Evolutionary conservation across 2,329 filamentous ascomycete genomes (phyloP), one percentile per base, ranked within the genome.

Genomic region (Colletotrichum scovillei): DNA sequence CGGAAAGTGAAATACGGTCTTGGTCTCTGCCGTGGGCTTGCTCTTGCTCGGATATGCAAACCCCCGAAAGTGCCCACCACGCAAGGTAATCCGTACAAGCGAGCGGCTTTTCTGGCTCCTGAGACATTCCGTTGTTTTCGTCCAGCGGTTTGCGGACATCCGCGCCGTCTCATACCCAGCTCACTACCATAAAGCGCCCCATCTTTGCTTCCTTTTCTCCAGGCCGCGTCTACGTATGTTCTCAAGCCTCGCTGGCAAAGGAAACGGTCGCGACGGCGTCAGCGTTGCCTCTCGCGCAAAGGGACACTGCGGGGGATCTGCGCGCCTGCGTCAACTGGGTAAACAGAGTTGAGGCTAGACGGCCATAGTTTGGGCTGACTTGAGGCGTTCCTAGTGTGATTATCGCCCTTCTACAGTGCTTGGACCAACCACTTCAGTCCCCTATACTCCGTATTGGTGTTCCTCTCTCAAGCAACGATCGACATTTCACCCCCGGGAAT

Each of bases 341-440:
- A 59, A 71, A 65, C 52, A 69, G 67, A 71, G 71, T 71, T 73
- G 56, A 71, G 62, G 60, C 71, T 71, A 66, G 67, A 14, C 55
- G 35, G 28, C 28, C 56, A 73, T 73, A 66, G 62, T 71, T 66
- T 28, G 32, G 22, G 35, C 65, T 64, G 56, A 59, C 46, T 49
- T 60, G 66, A 70, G 56, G 62, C 62, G 60, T 30, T 58, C 56
- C 22, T 12, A 58, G 22, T 28, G 56, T 55, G 19, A 49, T 66
- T 62, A 46, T 57, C 57, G 70, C 67, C 71, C 71, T 71, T 63
- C 42, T 22, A 32, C 59, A 49, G 59, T 30, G 57, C 71, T 71
- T 58, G 60, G 46, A 26, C 49, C 58, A 24, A 38, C 53, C 49
- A 52, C 35, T 55, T 11, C 5, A 42, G 38, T 42, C 38, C 16